Conservation (phyloP, 257 asterid genomes). For the Nicotiana attenuata region DNA sequence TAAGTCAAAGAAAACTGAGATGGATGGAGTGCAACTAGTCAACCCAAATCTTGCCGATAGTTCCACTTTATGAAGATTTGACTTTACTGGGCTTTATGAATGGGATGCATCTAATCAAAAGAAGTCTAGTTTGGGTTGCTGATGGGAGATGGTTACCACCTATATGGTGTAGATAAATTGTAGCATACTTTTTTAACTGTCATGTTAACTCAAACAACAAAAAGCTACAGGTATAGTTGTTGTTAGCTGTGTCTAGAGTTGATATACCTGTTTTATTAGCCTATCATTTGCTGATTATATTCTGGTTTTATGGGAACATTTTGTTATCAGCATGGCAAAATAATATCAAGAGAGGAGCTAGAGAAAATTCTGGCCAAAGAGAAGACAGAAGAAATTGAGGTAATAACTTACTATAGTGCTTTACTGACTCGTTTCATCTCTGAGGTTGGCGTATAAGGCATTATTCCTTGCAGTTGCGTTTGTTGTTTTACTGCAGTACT, state of each 20-base stretch:
- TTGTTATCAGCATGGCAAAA: slow-evolving; percentile 62
- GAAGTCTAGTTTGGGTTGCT: neutral
- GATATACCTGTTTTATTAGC: neutral
- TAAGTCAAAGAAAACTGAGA: neutral
- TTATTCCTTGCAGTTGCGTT: neutral
- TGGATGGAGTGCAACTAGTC: neutral
- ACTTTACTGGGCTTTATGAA: neutral
- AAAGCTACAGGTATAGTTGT: neutral
- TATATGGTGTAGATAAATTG: neutral
- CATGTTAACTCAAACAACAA: neutral
- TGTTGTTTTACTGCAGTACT: neutral
- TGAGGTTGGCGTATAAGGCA: neutral
- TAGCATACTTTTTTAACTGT: neutral
- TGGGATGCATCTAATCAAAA: neutral
- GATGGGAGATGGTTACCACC: neutral
- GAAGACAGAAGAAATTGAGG: slow-evolving; percentile 82
- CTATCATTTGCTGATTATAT: neutral
- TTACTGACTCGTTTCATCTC: neutral
- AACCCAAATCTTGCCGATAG: neutral
- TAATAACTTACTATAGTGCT: slow-evolving; percentile 18
- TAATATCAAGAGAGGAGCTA: slow-evolving; percentile 73
- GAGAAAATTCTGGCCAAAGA: slow-evolving; percentile 54
- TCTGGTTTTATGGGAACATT: neutral
- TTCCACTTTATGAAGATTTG: neutral
- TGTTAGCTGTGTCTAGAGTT: neutral